Conservation (phyloP, 176 grass and related monocot species). For the Oryza australiensis region DNA sequence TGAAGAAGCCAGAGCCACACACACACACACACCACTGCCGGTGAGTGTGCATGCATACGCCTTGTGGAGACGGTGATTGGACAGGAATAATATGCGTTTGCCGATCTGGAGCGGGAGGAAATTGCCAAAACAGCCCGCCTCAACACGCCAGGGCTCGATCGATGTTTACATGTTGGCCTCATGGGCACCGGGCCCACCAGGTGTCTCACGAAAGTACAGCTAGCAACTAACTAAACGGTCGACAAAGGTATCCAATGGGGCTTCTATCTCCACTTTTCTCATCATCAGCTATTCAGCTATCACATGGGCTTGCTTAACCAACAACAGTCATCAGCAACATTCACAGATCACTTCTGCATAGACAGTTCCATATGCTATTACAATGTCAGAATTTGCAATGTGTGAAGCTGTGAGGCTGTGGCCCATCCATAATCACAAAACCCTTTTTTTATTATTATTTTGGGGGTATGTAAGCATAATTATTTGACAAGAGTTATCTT, state of each 20-base stretch:
- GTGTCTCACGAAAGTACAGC: background rate
- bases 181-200: conserved; percentile 38
- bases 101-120: conserved; percentile 34
- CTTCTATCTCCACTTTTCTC: background rate
- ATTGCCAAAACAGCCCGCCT: conserved; percentile 39
- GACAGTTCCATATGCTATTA: background rate
- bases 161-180: conserved; percentile 49
- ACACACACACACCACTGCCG: background rate
- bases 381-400: background rate
- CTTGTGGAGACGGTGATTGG: conserved; percentile 8
- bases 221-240: conserved; percentile 53
- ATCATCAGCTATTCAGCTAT: background rate
- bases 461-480: background rate
- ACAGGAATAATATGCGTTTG: conserved; percentile 11
- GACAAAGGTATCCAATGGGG: conserved; percentile 22
- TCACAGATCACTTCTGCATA: background rate
- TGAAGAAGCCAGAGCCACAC: background rate
- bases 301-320: background rate
- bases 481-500: background rate
- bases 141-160: conserved; percentile 13
- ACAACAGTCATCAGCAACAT: background rate
- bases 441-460: too few species aligned
- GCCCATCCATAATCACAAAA: background rate
- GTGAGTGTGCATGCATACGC: background rate
- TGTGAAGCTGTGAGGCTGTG: background rate